These are phyloP conservation scores for Guyanaporus albipodus DNA, from an alignment of 768 basidiomycete species.

Conservation along the genomic window DNA sequence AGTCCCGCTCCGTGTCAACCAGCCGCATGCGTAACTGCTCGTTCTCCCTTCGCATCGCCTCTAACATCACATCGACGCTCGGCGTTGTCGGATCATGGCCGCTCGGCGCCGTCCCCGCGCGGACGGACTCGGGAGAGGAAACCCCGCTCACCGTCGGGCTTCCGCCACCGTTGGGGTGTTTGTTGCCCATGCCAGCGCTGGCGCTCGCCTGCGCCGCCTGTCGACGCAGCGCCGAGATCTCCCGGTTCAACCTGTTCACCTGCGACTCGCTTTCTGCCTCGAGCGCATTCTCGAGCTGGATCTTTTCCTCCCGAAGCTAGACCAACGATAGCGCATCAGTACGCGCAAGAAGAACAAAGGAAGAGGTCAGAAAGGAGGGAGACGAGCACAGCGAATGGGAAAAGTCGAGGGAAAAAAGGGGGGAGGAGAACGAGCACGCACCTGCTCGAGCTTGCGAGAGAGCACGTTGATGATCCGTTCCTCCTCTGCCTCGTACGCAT, in stretches of 20 bases:
- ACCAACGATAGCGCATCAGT: background rate
- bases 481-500: slow-evolving; percentile 87
- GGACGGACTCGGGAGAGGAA: background rate
- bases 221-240: slow-evolving; percentile 62
- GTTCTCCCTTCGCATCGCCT: slow-evolving; percentile 76
- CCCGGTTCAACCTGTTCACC: slow-evolving; percentile 70
- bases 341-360: fast-evolving
- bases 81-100: slow-evolving; percentile 34
- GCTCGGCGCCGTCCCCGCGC: slow-evolving; percentile 2
- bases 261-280: slow-evolving; percentile 87
- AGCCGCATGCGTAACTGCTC: slow-evolving; percentile 64
- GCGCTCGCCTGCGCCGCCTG: background rate
- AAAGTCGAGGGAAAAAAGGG: too few relatives aligned
- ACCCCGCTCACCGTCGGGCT: background rate
- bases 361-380: background rate
- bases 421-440: background rate
- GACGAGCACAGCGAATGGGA: background rate
- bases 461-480: slow-evolving; percentile 83
- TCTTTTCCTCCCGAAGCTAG: slow-evolving; percentile 81
- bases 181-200: slow-evolving; percentile 35
- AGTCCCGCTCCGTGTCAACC: slow-evolving; percentile 74
- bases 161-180: slow-evolving; percentile 15
- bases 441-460: slow-evolving; percentile 82
- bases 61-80: slow-evolving; percentile 58
- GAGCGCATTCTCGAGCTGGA: slow-evolving; percentile 72